Percentiles rank a stretch among this genome's conserved stretches.
phyloP scores from a whole-genome alignment of 2,329 filamentous ascomycete genomes.

The Beauveria australis region DNA sequence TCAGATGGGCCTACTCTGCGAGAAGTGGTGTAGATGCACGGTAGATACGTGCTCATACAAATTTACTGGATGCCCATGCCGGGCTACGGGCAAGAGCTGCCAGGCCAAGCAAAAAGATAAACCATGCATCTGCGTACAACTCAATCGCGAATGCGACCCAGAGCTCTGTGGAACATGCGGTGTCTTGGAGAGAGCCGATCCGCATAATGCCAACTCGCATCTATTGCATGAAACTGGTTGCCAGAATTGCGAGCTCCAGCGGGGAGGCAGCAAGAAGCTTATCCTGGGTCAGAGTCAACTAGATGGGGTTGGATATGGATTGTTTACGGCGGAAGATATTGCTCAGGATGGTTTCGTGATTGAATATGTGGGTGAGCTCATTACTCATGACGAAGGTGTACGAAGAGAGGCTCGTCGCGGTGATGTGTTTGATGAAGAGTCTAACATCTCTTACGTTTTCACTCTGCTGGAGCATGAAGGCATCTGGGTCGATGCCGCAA shows the following conservation, averaged over 20 bases:
- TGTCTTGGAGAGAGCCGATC: conserved; percentile 59
- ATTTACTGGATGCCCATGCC: conserved; percentile 60
- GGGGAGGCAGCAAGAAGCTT: conserved; percentile 55
- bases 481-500: conserved; percentile 65
- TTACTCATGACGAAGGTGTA: conserved; percentile 61
- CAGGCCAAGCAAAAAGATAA: conserved; percentile 45
- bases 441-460: conserved; percentile 57
- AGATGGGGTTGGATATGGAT: conserved; percentile 61
- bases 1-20: conserved; percentile 54
- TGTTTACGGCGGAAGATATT: conserved; percentile 64
- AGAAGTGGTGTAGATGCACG: conserved; percentile 61
- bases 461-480: conserved; percentile 52
- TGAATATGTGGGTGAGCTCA: conserved; percentile 73
- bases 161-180: conserved; percentile 66
- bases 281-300: conserved; percentile 64
- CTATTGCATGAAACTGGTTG: conserved; percentile 51
- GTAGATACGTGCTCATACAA: conserved; percentile 51
- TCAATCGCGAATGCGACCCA: conserved; percentile 75
- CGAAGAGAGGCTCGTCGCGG: conserved; percentile 55
- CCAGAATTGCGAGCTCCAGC: conserved; percentile 65
- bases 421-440: conserved; percentile 51
- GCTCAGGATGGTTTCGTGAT: conserved; percentile 64
- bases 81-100: conserved; percentile 51
- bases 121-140: conserved; percentile 61
- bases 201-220: conserved; percentile 54